Evolutionary conservation across 2,329 filamentous ascomycete species (phyloP), one percentile per base, ranked within the genome.

Genomic region (Furcasterigmium furcatum): DNA sequence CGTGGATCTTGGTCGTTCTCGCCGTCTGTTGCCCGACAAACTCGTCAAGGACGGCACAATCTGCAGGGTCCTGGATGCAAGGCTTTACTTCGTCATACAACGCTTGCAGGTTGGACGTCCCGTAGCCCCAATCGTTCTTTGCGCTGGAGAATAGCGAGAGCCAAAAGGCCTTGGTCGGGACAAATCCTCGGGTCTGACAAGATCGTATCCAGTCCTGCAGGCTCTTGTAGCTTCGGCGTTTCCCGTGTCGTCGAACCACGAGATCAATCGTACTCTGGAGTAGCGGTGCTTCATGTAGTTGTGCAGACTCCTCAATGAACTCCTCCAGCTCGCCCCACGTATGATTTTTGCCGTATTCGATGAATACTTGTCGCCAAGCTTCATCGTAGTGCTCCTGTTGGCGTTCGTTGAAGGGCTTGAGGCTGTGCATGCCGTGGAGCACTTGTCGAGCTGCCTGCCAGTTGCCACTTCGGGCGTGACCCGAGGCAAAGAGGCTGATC

Each of bases 181-280:
- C 54, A 38, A 70, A 68, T 4, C 66, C 68, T 8, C 58, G 51
- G 9, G 46, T 43, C 27, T 54, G 56, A 55, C 69, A 73, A 47
- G 66, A 65, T 25, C 55, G 49, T 16, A 75, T 55, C 72, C 72
- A 76, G 7, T 51, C 55, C 4, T 68, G 48, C 44, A 75, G 64
- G 2, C 66, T 61, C 10, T 55, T 35, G 25, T 62, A 52, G 38
- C 75, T 69, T 20, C 62, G 67, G 22, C 61, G 55, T 19, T 61
- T 58, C 12, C 62, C 71, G 50, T 72, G 73, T 44, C 65, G 65
- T 38, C 70, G 68, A 14, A 71, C 69, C 49, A 75, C 60, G 20
- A 74, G 50, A 3, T 65, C 68, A 32, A 73, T 67, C 47, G 68
- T 55, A 44, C 63, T 60, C 9, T 52, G 58, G 49, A 62, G 61